phyloP scores from a whole-genome alignment of 225 moss, liverwort and hornwort genomes.

The Straminergon stramineum region DNA sequence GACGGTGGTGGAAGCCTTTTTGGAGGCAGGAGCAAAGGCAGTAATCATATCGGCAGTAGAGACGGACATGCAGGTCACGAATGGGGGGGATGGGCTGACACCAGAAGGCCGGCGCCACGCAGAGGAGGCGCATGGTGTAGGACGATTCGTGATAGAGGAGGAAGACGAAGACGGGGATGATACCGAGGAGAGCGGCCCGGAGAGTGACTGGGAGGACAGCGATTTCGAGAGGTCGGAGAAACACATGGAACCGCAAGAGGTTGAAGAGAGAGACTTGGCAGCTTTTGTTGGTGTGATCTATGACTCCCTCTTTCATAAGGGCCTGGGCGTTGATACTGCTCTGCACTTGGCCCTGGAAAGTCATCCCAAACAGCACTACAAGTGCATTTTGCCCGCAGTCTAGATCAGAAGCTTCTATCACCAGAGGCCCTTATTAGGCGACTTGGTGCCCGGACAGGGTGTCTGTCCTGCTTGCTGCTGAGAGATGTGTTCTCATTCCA shows the following conservation, averaged over 20 bases:
- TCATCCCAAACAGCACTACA: constrained; percentile 85
- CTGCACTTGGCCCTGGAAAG: constrained; percentile 65
- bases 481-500: background rate
- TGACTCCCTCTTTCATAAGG: constrained; percentile 83
- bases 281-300: constrained; percentile 69
- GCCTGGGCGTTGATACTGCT: constrained; percentile 58
- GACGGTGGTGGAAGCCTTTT: constrained; percentile 68
- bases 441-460: background rate
- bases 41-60: constrained; percentile 68
- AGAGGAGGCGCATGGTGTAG: constrained; percentile 46
- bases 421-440: background rate
- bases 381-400: constrained; percentile 39
- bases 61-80: constrained; percentile 33
- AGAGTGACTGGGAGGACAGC: constrained; percentile 91
- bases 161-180: constrained; percentile 57
- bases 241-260: constrained; percentile 53
- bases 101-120: constrained; percentile 28
- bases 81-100: constrained; percentile 36
- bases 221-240: constrained; percentile 64
- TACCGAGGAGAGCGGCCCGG: constrained; percentile 39
- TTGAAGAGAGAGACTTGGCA: constrained; percentile 72
- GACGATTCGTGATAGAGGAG: constrained; percentile 72
- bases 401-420: background rate
- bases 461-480: background rate
- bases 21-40: constrained; percentile 96